Percentiles rank a stretch among this genome's conserved stretches.
These are phyloP conservation scores for Melampsora americana DNA, from an alignment of 1,284 basidiomycete genomes.

Conservation along the genomic window DNA sequence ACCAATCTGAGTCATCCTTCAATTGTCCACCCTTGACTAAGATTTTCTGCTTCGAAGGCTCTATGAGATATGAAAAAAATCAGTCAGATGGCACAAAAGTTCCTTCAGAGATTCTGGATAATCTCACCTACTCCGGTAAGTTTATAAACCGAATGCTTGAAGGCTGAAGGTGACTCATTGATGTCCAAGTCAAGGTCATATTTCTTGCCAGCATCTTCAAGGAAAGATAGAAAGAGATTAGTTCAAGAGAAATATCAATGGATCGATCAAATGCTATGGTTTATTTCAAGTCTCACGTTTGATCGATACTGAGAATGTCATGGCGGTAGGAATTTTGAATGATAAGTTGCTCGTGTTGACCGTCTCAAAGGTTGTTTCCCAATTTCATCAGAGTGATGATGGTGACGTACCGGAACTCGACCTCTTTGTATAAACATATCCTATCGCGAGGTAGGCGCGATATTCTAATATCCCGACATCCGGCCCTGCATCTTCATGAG, in stretches of 20 bases:
- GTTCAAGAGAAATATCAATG: neutral
- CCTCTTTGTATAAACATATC: neutral
- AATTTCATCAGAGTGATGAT: neutral
- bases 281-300: constrained; percentile 7
- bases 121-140: constrained; percentile 74
- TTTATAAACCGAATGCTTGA: constrained; percentile 78
- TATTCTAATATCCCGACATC: too few relatives aligned
- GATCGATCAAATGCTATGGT: neutral
- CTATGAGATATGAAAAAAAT: constrained; percentile 39
- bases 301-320: constrained; percentile 31
- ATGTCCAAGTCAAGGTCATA: constrained; percentile 63
- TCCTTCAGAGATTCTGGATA: constrained; percentile 16
- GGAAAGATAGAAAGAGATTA: neutral
- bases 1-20: constrained; percentile 84
- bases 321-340: neutral
- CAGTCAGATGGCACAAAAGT: neutral
- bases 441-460: too few relatives aligned
- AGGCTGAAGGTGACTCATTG: constrained; percentile 65
- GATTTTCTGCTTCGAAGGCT: constrained; percentile 83
- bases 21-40: constrained; percentile 93
- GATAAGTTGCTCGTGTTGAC: too few relatives aligned
- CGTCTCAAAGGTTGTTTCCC: neutral
- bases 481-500: too few relatives aligned
- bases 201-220: constrained; percentile 62
- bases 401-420: neutral